A percentile compares a stretch with the other conserved stretches of the same genome.
phyloP scores from a whole-genome alignment of 2,329 filamentous ascomycete species.

The Fusarium coffeatum region DNA sequence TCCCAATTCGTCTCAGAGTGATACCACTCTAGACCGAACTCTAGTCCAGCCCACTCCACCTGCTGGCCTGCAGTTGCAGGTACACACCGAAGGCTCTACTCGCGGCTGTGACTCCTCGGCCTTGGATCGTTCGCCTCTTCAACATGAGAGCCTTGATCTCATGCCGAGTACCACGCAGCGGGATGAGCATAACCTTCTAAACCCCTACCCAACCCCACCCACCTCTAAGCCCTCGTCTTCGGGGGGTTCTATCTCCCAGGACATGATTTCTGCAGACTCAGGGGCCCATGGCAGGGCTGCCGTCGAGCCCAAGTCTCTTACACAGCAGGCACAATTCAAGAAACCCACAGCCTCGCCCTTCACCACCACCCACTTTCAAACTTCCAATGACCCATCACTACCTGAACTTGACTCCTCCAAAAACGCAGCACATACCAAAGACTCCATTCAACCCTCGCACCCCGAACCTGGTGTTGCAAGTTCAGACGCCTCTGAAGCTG shows the following conservation, averaged over 20 bases:
- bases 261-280: constrained; percentile 43
- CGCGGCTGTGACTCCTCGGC: constrained; percentile 36
- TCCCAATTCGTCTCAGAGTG: constrained; percentile 54
- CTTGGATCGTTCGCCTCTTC: constrained; percentile 41
- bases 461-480: constrained; percentile 63
- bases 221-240: constrained; percentile 61
- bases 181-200: constrained; percentile 46
- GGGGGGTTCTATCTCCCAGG: constrained; percentile 48
- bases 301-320: constrained; percentile 38
- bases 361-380: constrained; percentile 46
- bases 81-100: constrained; percentile 43
- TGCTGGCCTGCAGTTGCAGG: constrained; percentile 48
- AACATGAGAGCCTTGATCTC: constrained; percentile 41
- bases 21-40: constrained; percentile 41
- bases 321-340: constrained; percentile 38
- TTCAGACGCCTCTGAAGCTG: constrained; percentile 55
- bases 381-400: constrained; percentile 41
- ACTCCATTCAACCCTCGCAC: constrained; percentile 36
- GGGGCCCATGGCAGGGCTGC: constrained; percentile 40
- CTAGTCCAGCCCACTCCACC: constrained; percentile 48
- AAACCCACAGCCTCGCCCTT: constrained; percentile 41
- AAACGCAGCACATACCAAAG: constrained; percentile 35
- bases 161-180: constrained; percentile 40
- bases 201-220: constrained; percentile 68
- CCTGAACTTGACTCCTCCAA: constrained; percentile 37